A percentile compares a stretch with the other conserved stretches of the same genome.
Evolutionary conservation across 2,329 filamentous ascomycete genomes (phyloP).

Genomic region (Tolypocladium sp.): DNA sequence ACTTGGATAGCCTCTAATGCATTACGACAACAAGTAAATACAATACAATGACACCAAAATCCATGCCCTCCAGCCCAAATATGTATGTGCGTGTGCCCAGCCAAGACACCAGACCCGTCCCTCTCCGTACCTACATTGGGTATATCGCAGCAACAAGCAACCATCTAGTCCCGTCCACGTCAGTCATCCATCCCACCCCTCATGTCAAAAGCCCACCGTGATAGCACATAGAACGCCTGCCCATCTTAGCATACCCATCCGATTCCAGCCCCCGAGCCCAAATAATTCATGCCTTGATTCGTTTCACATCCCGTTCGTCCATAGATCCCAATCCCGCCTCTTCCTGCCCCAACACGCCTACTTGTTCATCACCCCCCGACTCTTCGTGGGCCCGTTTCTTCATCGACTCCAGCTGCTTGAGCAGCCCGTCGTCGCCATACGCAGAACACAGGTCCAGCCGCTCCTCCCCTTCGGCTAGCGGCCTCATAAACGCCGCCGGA

Average conservation of each 20-base stretch:
- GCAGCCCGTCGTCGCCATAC: conserved; percentile 10
- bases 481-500: conserved; percentile 22
- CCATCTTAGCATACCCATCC: background rate
- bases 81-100: background rate
- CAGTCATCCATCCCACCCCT: background rate
- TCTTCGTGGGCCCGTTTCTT: background rate
- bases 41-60: background rate
- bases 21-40: background rate
- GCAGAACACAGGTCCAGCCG: conserved; percentile 23
- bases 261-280: background rate
- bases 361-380: background rate
- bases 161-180: background rate
- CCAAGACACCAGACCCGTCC: background rate
- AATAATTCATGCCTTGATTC: conserved; percentile 2
- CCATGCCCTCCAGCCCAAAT: background rate
- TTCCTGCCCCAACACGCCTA: background rate
- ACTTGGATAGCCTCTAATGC: background rate
- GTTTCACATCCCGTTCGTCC: conserved; percentile 1
- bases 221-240: background rate
- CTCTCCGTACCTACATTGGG: background rate
- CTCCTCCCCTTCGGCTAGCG: conserved; percentile 19
- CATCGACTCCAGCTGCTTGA: background rate
- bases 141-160: conserved; percentile 1
- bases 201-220: background rate
- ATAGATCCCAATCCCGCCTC: background rate